Conservation (phyloP, 768 basidiomycete genomes). For the Calocybe cyanea region DNA sequence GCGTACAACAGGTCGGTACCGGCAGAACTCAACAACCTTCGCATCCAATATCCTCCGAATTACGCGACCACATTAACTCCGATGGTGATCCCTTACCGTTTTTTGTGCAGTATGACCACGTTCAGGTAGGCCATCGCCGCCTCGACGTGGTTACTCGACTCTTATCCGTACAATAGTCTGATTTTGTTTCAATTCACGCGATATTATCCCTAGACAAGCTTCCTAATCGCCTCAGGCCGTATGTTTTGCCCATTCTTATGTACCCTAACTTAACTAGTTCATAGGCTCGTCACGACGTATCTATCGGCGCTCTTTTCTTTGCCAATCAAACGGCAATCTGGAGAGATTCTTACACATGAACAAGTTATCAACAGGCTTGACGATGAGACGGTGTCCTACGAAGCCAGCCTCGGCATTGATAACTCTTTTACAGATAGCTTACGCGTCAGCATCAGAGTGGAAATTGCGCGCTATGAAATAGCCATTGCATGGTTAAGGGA, state of each 20-base stretch:
- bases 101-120: slow-evolving; percentile 92
- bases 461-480: slow-evolving; percentile 70
- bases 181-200: slow-evolving; percentile 82
- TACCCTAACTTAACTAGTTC: slow-evolving; percentile 5
- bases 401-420: slow-evolving; percentile 61
- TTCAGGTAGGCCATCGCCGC: slow-evolving; percentile 53
- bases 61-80: slow-evolving; percentile 59
- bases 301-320: slow-evolving; percentile 85
- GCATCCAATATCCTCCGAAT: slow-evolving; percentile 27
- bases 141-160: slow-evolving; percentile 2
- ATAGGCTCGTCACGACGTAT: slow-evolving; percentile 75
- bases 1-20: slow-evolving; percentile 57
- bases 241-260: slow-evolving; percentile 22
- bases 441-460: slow-evolving; percentile 80
- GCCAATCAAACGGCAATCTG: slow-evolving; percentile 68
- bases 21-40: slow-evolving; percentile 33
- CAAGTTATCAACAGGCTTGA: slow-evolving; percentile 89
- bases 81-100: slow-evolving; percentile 76
- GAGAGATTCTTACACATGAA: slow-evolving; percentile 75
- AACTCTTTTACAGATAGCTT: slow-evolving; percentile 71
- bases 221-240: slow-evolving; percentile 75
- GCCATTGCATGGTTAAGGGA: slow-evolving; percentile 87
- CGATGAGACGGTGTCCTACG: slow-evolving; percentile 87
- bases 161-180: slow-evolving; percentile 54
- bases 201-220: slow-evolving; percentile 74